A percentile compares a stretch with the other conserved stretches of the same genome.
Evolutionary conservation across 176 grass and related monocot species (phyloP).

Genomic region (Phragmites australis): DNA sequence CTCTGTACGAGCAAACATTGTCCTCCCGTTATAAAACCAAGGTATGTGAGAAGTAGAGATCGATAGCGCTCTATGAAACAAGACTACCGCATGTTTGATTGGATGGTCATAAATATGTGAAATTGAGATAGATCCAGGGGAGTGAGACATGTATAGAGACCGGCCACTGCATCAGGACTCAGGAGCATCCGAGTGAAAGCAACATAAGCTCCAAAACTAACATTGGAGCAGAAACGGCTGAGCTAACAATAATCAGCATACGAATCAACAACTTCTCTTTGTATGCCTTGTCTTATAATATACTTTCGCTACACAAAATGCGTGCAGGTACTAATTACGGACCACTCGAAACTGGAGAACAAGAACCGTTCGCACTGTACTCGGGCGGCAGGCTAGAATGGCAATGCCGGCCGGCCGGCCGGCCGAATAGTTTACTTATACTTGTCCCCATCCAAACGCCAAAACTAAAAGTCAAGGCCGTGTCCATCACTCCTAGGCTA

Average conservation of each 20-base stretch:
- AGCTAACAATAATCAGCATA: neutral
- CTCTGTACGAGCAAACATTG: neutral
- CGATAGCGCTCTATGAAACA: neutral
- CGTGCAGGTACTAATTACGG: neutral
- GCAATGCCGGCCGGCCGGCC: conserved; percentile 47
- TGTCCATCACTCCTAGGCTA: conserved; percentile 8
- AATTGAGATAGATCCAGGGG: neutral
- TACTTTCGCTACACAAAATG: neutral
- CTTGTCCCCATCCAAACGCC: conserved; percentile 29
- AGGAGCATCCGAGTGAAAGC: conserved; percentile 7
- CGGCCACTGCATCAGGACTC: conserved; percentile 7
- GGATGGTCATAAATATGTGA: neutral
- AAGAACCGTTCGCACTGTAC: conserved; percentile 11
- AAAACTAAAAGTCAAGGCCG: conserved; percentile 41
- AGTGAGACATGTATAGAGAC: neutral
- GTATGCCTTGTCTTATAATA: neutral
- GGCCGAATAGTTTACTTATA: conserved; percentile 34
- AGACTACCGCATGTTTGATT: neutral
- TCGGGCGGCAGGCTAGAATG: neutral
- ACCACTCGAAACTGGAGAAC: conserved; percentile 3
- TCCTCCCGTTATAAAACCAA: neutral
- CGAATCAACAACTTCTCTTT: neutral
- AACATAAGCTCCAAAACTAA: conserved; percentile 9
- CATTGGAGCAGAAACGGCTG: neutral
- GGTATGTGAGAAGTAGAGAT: neutral